Base-by-base conservation (phyloP, 2,329 filamentous ascomycete species). In the Botryotinia narcissicola region DNA sequence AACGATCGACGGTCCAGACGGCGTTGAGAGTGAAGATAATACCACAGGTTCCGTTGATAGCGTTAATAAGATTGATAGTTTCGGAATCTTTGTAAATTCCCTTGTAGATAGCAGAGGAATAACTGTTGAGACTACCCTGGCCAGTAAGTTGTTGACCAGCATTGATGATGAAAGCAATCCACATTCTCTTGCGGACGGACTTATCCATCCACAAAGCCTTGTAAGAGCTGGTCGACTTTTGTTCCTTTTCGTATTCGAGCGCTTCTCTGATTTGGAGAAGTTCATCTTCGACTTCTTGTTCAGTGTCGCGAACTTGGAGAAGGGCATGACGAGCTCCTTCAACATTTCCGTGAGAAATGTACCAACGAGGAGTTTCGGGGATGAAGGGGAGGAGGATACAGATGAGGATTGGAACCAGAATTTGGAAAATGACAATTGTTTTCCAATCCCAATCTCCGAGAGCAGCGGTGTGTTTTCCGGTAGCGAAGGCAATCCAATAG, bases 21-120 rank as follows among this genome's bases (percentile, higher is more conserved):
- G 91, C 91, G 77, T 92, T 93, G 62, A 93, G 84, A 0, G 91
- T 93, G 82, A 93, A 93, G 35, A 93, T 74, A 75, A 93, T 93
- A 73, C 90, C 90, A 76, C 90, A 91, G 9, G 91, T 93, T 59
- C 90, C 91, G 80, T 93, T 93, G 71, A 93, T 84, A 6, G 91
- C 91, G 80, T 93, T 93, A 84, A 93, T 93, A 46, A 93, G 84
- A 75, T 90, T 89, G 80, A 93, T 92, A 35, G 86, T 89, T 68
- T 86, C 83, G 72, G 82, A 83, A 71, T 82, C 85, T 37, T 83
- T 85, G 84, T 91, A 93, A 37, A 93, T 87, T 80, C 91, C 90
- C 83, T 91, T 88, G 84, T 93, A 93, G 79, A 93, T 91, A 77
- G 88, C 87, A n/a, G 90, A 91, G 32, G 88, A 91, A 85, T 93